Percentiles rank a stretch among this genome's conserved stretches.
These are phyloP conservation scores for Aureobasidium sp. DNA, from an alignment of 2,329 filamentous ascomycete genomes.

Conservation along the genomic window DNA sequence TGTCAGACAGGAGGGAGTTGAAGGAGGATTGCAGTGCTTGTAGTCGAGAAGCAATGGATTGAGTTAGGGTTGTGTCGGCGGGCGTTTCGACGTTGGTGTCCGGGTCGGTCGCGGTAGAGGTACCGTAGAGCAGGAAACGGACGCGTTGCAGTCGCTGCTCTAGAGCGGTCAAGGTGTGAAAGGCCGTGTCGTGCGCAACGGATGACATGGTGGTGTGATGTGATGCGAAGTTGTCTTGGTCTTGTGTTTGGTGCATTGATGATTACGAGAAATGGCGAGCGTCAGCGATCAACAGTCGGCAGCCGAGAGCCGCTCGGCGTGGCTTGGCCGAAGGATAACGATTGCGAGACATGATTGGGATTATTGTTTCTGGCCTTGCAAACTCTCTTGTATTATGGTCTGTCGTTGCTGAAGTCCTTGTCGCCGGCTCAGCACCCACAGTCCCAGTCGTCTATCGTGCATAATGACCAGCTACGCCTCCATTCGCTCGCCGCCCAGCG, in stretches of 20 bases:
- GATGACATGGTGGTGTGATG: constrained; percentile 10
- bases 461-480: constrained; percentile 42
- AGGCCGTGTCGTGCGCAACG: constrained; percentile 1
- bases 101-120: constrained; percentile 21
- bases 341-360: not conserved
- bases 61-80: not conserved
- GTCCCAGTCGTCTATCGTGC: constrained; percentile 6
- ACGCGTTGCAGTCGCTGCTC: constrained; percentile 40
- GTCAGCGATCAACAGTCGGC: not conserved
- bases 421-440: constrained; percentile 1
- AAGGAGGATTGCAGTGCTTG: constrained; percentile 32
- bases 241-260: not conserved
- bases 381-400: not conserved
- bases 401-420: not conserved
- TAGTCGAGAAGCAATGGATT: constrained; percentile 29
- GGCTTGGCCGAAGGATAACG: constrained; percentile 6
- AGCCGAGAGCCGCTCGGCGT: not conserved
- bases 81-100: not conserved
- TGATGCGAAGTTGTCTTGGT: not conserved
- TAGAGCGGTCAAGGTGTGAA: constrained; percentile 36
- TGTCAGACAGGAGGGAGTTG: constrained; percentile 26
- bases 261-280: not conserved
- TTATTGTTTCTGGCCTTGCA: not conserved
- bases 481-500: constrained; percentile 33
- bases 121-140: constrained; percentile 36